Evolutionary conservation across 1,284 basidiomycete genomes (phyloP), one percentile per base, ranked within the genome.

Genomic region (Pterulicium gracile): DNA sequence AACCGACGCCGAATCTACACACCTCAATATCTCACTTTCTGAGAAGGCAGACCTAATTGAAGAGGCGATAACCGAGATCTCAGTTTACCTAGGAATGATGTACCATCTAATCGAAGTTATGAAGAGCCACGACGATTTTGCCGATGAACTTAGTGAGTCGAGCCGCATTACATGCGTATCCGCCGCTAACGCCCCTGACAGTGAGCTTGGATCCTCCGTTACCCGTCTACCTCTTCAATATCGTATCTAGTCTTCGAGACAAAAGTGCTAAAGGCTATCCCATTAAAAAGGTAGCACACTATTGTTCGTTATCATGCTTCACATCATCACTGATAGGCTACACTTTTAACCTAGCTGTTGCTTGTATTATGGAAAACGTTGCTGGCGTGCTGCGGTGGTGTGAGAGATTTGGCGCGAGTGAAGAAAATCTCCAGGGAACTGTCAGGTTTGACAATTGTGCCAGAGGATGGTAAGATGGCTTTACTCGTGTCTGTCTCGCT

Each of bases 281-380:
- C 0, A 88, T 95, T 53, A 97, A 96, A 67, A 96, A 96, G 76
- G 90, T 88, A 50, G 19, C 14, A 15, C 2, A n/a, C 34, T 46
- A 21, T 2, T 22, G 23, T 47, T 19, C 27, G n/a, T n/a, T n/a
- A n/a, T 32, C 17, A 18, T 32, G 7, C 27, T 20, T 57, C 36
- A 55, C 46, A 40, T 39, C 22, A 27, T 50, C 18, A 35, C 49
- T 47, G 49, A 43, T 34, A n/a, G n/a, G n/a, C n/a, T n/a, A n/a
- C n/a, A n/a, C n/a, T n/a, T n/a, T n/a, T n/a, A 49, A 24, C 43
- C 35, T 59, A 93, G 89, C 75, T 98, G 2, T 75, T 98, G 14
- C 76, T 98, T n/a, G 77, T 98, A 1, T 69, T 97, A 1, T 99
- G 96, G 96, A 99, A 98, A 65, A 84, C 89, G 0, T 67, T 98